These are phyloP conservation scores for Nyssa sinensis DNA, from an alignment of 148 eudicot species.

Conservation along the genomic window DNA sequence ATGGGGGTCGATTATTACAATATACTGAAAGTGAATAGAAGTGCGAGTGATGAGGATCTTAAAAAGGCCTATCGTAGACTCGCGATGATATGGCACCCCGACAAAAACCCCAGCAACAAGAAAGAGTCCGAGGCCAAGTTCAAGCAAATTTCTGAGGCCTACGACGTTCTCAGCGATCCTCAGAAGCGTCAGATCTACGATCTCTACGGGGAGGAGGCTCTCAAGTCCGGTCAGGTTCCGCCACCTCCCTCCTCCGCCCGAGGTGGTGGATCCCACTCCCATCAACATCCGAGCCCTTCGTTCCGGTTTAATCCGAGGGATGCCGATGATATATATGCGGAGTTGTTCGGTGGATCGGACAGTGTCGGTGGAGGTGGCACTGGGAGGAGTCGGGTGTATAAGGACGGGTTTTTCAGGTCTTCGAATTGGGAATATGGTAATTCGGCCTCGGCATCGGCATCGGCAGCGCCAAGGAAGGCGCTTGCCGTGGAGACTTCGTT, in stretches of 20 bases:
- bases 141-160: constrained; percentile 78
- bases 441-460: no score
- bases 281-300: constrained; percentile 39
- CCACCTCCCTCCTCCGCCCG: constrained; percentile 43
- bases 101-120: constrained; percentile 47
- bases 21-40: constrained; percentile 67
- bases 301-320: constrained; percentile 66
- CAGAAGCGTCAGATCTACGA: constrained; percentile 84
- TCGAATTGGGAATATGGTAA: not conserved
- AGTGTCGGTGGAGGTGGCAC: constrained; percentile 16
- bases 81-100: constrained; percentile 71
- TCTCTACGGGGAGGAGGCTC: constrained; percentile 66
- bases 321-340: constrained; percentile 76
- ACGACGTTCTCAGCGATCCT: constrained; percentile 71
- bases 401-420: constrained; percentile 39
- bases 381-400: constrained; percentile 26
- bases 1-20: constrained; percentile 77
- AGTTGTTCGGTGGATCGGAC: constrained; percentile 42
- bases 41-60: constrained; percentile 67
- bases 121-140: constrained; percentile 61
- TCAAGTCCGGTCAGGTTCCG: constrained; percentile 68
- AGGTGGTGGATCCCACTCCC: constrained; percentile 28
- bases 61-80: constrained; percentile 62
- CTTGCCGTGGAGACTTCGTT: constrained; percentile 53
- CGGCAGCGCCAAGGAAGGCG: constrained; percentile 38